Evolutionary conservation across 352 stramenopile species (phyloP).

Genomic region (Phytopythium montanum): DNA sequence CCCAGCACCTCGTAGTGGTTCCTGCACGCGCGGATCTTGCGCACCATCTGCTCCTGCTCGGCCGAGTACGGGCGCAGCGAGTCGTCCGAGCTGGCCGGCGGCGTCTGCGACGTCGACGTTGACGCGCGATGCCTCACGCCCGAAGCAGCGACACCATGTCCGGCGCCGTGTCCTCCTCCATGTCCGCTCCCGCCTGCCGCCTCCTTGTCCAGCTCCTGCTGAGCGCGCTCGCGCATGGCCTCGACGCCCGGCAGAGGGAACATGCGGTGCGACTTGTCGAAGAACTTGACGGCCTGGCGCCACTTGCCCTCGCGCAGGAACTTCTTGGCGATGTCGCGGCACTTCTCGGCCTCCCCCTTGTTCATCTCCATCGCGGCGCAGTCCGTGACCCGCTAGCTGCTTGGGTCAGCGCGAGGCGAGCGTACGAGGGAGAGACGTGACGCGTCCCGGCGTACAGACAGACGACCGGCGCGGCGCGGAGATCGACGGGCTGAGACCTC

Average conservation of each 20-base stretch:
- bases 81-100: slow-evolving; percentile 33
- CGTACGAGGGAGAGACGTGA: neutral
- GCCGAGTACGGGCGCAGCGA: slow-evolving; percentile 61
- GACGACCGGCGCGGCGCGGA: neutral
- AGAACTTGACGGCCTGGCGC: slow-evolving; percentile 90
- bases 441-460: neutral
- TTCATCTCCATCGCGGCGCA: slow-evolving; percentile 86
- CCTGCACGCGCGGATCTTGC: slow-evolving; percentile 86
- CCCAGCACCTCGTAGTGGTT: slow-evolving; percentile 88
- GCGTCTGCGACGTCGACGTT: slow-evolving; percentile 25
- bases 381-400: neutral
- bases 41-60: slow-evolving; percentile 82
- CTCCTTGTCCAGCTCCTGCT: slow-evolving; percentile 54
- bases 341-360: slow-evolving; percentile 90
- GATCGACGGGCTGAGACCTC: neutral
- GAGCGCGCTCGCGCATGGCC: slow-evolving; percentile 68
- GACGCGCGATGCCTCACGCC: slow-evolving; percentile 32
- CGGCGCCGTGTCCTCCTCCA: neutral
- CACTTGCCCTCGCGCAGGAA: slow-evolving; percentile 83
- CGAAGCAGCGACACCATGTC: slow-evolving; percentile 11
- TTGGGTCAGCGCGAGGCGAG: neutral
- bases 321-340: slow-evolving; percentile 88
- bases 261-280: slow-evolving; percentile 90
- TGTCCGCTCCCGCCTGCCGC: slow-evolving; percentile 1
- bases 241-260: slow-evolving; percentile 85